A percentile compares a stretch with the other conserved stretches of the same genome.
Conservation (phyloP, 2,329 filamentous ascomycete genomes). For the Alternaria sp. region DNA sequence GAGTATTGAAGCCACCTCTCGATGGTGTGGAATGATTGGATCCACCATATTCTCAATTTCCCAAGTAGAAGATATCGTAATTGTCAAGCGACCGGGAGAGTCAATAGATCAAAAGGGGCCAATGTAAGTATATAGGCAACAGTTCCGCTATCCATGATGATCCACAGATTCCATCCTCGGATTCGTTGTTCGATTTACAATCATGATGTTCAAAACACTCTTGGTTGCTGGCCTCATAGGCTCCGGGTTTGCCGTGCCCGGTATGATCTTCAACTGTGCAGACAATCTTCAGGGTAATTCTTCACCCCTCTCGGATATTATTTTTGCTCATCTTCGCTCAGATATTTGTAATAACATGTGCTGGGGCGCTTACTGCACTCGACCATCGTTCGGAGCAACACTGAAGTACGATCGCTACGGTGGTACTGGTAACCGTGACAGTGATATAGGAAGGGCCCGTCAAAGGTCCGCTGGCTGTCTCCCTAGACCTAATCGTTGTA, state of each 20-base stretch:
- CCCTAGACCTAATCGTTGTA: slow-evolving; percentile 1
- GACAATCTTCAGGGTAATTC: slow-evolving; percentile 3
- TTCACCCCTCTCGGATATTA: neutral
- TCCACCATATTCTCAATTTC: neutral
- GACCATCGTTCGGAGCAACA: slow-evolving; percentile 1
- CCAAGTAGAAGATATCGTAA: neutral
- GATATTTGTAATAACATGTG: slow-evolving; percentile 11
- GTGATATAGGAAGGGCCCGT: neutral
- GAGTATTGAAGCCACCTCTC: neutral
- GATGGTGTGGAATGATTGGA: neutral
- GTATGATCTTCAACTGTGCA: slow-evolving; percentile 7
- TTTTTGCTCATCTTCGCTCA: neutral
- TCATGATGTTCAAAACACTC: slow-evolving; percentile 2
- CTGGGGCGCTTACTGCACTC: slow-evolving; percentile 12
- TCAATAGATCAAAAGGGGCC: neutral
- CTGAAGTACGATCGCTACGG: slow-evolving; percentile 7
- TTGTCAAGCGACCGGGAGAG: too few relatives aligned
- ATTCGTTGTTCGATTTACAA: neutral
- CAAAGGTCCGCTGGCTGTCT: slow-evolving; percentile 6
- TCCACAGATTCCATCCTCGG: neutral
- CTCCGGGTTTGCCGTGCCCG: neutral
- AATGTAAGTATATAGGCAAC: neutral
- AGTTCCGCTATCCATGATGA: neutral
- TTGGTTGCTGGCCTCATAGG: neutral
- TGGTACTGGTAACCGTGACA: slow-evolving; percentile 4